Evolutionary conservation across 257 asterid genomes (phyloP), one percentile per base, ranked within the genome.

Genomic region (Leptodermis oblonga): DNA sequence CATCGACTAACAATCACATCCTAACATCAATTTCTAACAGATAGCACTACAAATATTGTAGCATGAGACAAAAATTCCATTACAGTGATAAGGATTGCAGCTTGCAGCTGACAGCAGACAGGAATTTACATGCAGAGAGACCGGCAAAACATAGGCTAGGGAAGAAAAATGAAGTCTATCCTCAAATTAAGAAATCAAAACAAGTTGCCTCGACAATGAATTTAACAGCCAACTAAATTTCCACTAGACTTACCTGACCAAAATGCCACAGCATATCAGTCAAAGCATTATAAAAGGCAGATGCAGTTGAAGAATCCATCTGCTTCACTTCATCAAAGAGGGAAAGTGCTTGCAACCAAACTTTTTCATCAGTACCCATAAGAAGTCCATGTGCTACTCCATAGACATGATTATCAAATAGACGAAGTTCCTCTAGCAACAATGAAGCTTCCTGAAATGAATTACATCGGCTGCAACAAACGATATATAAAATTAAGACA

Each of bases 381-480:
- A 93, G 95, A 76, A 93, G 97, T 45, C 99, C 99, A 53, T 88
- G 90, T 3, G 97, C 99, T 76, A 90, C 97, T 70, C 99, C 96
- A 68, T 93, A 90, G 22, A 93, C 90, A 62, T 86, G 96, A 77
- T 90, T 80, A 71, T 93, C 99, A 62, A 90, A 86, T 45, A 84
- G 83, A 17, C 85, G 95, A 8, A 93, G 83, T 70, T 90, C 96
- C 79, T 93, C 97, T 42, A 90, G 85, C 26, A 93, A 85, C 82
- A 90, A 67, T 7, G 97, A 93, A 58, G 94, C 99, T 76, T 93
- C 99, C 74, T 82, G 90, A 74, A 88, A 88, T 68, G 99, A 90
- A 73, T 83, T 88, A 63, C 99, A 93, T 3, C 70, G 95, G 81
- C 99, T 93, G 86, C 86, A 87, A 82, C 55, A 77, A 71, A 76